Evolutionary conservation across 306 rosid genomes (phyloP).

Genomic region (Cajanus cajan): DNA sequence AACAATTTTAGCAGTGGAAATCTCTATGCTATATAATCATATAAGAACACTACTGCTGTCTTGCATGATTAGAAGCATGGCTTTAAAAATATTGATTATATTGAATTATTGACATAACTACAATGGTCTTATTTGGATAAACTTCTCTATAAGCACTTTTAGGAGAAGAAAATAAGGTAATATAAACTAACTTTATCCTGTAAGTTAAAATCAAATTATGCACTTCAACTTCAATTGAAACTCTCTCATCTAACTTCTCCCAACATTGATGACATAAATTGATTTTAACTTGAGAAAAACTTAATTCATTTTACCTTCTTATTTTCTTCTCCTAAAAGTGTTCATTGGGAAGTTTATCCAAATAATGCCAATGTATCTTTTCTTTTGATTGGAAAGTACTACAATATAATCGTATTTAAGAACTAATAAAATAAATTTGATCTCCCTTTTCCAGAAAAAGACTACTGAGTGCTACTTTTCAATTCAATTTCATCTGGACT

Average conservation of each 20-base stretch:
- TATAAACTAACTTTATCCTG: no score
- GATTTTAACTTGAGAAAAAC: no score
- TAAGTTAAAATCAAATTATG: no score
- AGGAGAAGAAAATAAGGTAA: no score
- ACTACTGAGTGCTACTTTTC: conserved; percentile 19
- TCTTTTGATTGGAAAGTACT: conserved; percentile 11
- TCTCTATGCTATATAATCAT: conserved; percentile 3
- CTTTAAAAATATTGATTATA: conserved; percentile 19
- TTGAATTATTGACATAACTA: conserved; percentile 16
- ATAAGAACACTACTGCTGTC: conserved; percentile 3
- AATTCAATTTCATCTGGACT: conserved; percentile 19
- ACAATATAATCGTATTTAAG: neutral
- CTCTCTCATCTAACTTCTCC: no score
- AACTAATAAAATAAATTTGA: neutral
- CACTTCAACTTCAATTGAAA: no score
- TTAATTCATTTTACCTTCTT: no score
- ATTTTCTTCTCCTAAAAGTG: no score
- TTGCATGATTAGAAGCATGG: conserved; percentile 25
- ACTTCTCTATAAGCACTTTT: no score
- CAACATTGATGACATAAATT: no score
- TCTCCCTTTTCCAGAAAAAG: conserved; percentile 21
- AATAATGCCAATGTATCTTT: neutral
- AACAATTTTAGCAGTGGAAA: conserved; percentile 25
- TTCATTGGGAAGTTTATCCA: no score
- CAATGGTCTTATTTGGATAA: neutral